Conservation (phyloP, 2,329 filamentous ascomycete genomes). For the Scytalidium lignicola region DNA sequence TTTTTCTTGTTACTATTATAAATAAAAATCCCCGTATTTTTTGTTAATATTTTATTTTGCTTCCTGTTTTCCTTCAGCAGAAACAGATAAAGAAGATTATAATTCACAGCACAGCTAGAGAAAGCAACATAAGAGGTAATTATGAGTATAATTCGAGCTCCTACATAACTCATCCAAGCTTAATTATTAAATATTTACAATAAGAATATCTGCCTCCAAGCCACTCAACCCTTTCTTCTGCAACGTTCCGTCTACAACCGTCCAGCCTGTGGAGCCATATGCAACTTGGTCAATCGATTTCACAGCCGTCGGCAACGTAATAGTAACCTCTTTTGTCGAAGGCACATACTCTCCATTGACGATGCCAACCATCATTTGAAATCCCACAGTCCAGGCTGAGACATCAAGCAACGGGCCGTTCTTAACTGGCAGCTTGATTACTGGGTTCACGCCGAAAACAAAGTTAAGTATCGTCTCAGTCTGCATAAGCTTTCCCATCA, state of each 20-base stretch:
- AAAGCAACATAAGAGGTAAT: too few relatives aligned
- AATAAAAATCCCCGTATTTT: too few relatives aligned
- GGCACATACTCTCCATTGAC: constrained; percentile 28
- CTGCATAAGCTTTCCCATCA: constrained; percentile 34
- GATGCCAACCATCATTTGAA: constrained; percentile 31
- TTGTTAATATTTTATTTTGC: too few relatives aligned
- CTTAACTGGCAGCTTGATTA: constrained; percentile 6
- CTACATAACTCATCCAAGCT: too few relatives aligned
- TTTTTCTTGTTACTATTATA: too few relatives aligned
- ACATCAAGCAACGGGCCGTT: constrained; percentile 26
- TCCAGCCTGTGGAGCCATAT: constrained; percentile 10
- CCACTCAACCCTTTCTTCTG: constrained; percentile 7
- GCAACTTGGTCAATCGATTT: background rate
- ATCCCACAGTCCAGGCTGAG: constrained; percentile 31
- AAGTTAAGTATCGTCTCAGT: constrained; percentile 25
- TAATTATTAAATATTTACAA: constrained; percentile 4
- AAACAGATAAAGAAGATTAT: too few relatives aligned
- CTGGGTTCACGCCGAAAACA: constrained; percentile 21
- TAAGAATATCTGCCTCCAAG: constrained; percentile 12
- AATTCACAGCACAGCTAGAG: too few relatives aligned
- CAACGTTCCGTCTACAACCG: constrained; percentile 3
- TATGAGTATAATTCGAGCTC: too few relatives aligned
- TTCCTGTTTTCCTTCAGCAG: too few relatives aligned
- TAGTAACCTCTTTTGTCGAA: background rate
- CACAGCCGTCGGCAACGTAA: constrained; percentile 1